These are phyloP conservation scores for Urtica urens DNA, from an alignment of 306 rosid genomes.

Conservation along the genomic window DNA sequence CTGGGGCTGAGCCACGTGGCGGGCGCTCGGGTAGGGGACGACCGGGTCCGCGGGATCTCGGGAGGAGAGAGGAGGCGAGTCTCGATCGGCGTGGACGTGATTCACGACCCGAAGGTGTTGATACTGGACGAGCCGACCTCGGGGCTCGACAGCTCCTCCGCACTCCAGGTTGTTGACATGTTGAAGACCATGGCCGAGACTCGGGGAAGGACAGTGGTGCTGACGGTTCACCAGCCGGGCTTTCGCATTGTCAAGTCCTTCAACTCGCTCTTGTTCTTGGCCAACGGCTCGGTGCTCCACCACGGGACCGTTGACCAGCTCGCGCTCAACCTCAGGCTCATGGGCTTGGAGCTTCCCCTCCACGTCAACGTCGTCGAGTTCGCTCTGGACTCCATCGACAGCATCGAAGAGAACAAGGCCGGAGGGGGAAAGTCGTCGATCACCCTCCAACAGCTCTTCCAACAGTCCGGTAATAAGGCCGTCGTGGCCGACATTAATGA, in stretches of 20 bases:
- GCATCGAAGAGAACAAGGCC: conserved; percentile 32
- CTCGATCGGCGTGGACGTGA: conserved; percentile 87
- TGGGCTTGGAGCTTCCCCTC: conserved; percentile 77
- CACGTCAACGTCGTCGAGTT: conserved; percentile 72
- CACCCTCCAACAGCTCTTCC: conserved; percentile 84
- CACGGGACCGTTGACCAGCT: conserved; percentile 72
- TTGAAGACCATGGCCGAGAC: conserved; percentile 75
- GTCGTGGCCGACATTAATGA: too few species aligned
- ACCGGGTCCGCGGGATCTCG: conserved; percentile 68
- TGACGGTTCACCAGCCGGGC: conserved; percentile 91
- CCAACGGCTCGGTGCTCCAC: conserved; percentile 65
- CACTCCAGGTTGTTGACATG: conserved; percentile 78
- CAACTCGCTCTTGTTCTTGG: conserved; percentile 53
- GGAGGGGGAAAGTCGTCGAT: conserved; percentile 41
- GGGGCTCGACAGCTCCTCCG: conserved; percentile 86
- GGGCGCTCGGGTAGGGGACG: conserved; percentile 61
- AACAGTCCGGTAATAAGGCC: conserved; percentile 70
- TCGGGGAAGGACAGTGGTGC: conserved; percentile 55
- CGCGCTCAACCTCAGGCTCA: conserved; percentile 38
- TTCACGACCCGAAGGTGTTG: conserved; percentile 75
- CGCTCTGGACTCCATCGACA: conserved; percentile 70
- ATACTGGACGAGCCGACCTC: conserved; percentile 95
- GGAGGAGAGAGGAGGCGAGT: conserved; percentile 90
- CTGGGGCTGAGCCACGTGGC: conserved; percentile 69
- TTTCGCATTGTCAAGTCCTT: conserved; percentile 73